Evolutionary conservation across 208 protist species (phyloP).

Genomic region (Novymonas esmeraldas): DNA sequence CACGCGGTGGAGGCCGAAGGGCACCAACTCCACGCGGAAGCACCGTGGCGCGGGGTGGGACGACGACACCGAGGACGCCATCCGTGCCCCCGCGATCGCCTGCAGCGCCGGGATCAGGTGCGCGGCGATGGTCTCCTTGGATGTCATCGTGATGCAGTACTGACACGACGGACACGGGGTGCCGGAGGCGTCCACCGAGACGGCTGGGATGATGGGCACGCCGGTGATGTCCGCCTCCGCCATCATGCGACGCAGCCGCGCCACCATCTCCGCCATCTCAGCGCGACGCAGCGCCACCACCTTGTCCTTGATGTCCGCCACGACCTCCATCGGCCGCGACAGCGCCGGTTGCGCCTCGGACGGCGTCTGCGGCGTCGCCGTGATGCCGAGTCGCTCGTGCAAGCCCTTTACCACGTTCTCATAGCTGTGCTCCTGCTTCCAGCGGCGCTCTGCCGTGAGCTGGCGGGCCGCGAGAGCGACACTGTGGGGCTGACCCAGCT

Average conservation of each 20-base stretch:
- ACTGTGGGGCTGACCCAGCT: slow-evolving; percentile 34
- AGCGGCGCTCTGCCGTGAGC: slow-evolving; percentile 12
- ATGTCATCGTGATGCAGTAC: slow-evolving; percentile 38
- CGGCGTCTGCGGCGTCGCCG: not conserved
- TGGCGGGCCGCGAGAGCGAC: slow-evolving; percentile 25
- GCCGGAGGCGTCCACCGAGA: slow-evolving; percentile 1
- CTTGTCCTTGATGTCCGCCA: slow-evolving; percentile 19
- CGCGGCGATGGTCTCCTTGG: slow-evolving; percentile 16
- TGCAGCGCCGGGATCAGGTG: slow-evolving; percentile 29
- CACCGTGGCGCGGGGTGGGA: too few species aligned
- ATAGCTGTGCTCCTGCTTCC: slow-evolving; percentile 16
- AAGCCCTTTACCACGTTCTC: slow-evolving; percentile 15
- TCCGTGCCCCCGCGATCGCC: slow-evolving; percentile 10
- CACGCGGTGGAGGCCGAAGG: slow-evolving; percentile 22
- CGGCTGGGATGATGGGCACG: slow-evolving; percentile 20
- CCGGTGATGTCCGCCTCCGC: slow-evolving; percentile 19
- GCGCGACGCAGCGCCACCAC: slow-evolving; percentile 25
- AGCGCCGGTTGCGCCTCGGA: not conserved
- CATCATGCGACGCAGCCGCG: slow-evolving; percentile 27
- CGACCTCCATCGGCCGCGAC: slow-evolving; percentile 4
- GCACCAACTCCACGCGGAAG: slow-evolving; percentile 38
- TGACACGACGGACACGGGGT: slow-evolving; percentile 30
- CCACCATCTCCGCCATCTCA: slow-evolving; percentile 34
- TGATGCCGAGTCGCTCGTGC: slow-evolving; percentile 23
- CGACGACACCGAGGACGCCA: slow-evolving; percentile 29